Percentiles rank a stretch among this genome's conserved stretches.
These are phyloP conservation scores for Colletotrichum simmondsii DNA, from an alignment of 2,329 filamentous ascomycete species.

Conservation along the genomic window DNA sequence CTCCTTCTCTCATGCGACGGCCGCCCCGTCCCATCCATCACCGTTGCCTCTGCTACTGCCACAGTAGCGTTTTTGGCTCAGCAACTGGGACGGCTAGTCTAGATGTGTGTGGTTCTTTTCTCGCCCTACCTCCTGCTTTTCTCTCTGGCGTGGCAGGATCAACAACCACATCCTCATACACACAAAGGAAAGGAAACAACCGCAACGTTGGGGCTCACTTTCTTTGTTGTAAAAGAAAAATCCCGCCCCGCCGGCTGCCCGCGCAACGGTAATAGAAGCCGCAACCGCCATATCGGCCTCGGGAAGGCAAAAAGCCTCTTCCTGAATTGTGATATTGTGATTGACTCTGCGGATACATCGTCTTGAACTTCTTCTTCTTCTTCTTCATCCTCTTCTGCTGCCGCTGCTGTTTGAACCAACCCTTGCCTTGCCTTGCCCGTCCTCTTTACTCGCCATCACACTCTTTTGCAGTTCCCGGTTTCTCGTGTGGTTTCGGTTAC, in stretches of 20 bases:
- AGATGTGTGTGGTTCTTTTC: background rate
- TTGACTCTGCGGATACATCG: background rate
- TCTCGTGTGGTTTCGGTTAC: constrained; percentile 18
- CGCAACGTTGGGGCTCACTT: background rate
- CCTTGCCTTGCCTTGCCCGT: background rate
- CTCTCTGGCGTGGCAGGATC: background rate
- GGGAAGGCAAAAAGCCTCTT: constrained; percentile 2
- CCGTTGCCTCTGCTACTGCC: constrained; percentile 8
- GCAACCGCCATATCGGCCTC: constrained; percentile 19
- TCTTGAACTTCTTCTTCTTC: background rate
- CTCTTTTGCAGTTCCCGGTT: background rate
- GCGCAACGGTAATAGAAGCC: constrained; percentile 25
- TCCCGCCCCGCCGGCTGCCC: background rate
- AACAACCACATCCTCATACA: constrained; percentile 8
- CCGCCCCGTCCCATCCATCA: background rate
- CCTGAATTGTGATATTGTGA: background rate
- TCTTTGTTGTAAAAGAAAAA: background rate
- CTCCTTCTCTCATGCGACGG: background rate
- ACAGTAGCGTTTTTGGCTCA: constrained; percentile 6
- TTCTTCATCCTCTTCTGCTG: no score
- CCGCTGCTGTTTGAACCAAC: background rate
- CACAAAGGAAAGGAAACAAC: constrained; percentile 19
- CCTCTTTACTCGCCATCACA: background rate
- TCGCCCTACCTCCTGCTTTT: background rate
- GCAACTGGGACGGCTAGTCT: constrained; percentile 12